These are phyloP conservation scores for Canna indica DNA, from an alignment of 176 grass and related monocot genomes.

Conservation along the genomic window DNA sequence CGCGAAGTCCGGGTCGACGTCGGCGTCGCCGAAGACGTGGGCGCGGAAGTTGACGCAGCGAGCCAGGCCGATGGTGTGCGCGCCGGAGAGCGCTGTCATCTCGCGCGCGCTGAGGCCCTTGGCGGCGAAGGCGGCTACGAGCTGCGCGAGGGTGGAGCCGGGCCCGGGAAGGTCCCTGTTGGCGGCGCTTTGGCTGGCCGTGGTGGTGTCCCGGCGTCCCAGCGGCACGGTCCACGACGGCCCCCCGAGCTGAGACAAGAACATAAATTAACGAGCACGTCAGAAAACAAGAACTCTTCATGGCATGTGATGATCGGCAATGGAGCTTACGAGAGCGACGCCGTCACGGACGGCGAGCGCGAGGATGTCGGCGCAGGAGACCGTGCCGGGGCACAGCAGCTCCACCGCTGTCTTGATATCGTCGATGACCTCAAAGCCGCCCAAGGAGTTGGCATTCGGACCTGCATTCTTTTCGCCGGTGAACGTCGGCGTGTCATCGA, in stretches of 20 bases:
- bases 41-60: constrained; percentile 52
- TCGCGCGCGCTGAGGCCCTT: constrained; percentile 55
- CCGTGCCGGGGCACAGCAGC: constrained; percentile 28
- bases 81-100: constrained; percentile 72
- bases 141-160: constrained; percentile 25
- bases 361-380: constrained; percentile 11
- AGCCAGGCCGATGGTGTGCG: constrained; percentile 71
- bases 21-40: constrained; percentile 60
- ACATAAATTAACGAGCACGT: not conserved
- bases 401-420: constrained; percentile 60
- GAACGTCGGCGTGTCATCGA: constrained; percentile 58
- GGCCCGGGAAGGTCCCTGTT: constrained; percentile 63
- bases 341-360: not conserved
- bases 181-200: constrained; percentile 51
- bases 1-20: constrained; percentile 43
- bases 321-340: constrained; percentile 6
- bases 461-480: constrained; percentile 70
- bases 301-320: not conserved
- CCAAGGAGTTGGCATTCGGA: constrained; percentile 68
- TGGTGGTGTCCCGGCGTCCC: constrained; percentile 50
- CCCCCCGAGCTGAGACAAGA: constrained; percentile 47
- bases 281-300: too few relatives aligned
- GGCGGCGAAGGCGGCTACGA: constrained; percentile 42
- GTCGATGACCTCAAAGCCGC: constrained; percentile 75
- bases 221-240: constrained; percentile 60